phyloP scores from a whole-genome alignment of 2,329 filamentous ascomycete genomes.

The Epichloe coenophiala region DNA sequence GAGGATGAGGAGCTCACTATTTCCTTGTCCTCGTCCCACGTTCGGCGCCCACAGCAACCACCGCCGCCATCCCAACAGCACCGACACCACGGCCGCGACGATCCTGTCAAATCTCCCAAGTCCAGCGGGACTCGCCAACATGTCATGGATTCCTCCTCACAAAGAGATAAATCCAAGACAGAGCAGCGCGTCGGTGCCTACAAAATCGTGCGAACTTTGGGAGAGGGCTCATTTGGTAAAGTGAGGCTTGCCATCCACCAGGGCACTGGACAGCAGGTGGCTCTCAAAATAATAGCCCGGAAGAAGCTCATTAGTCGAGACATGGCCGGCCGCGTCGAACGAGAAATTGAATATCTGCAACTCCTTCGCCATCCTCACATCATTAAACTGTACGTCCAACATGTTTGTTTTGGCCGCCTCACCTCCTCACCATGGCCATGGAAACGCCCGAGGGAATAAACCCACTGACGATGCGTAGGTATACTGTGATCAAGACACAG shows the following conservation, averaged over 20 bases:
- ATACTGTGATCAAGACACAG: slow-evolving; percentile 90
- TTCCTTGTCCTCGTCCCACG: slow-evolving; percentile 52
- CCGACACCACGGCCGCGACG: slow-evolving; percentile 10
- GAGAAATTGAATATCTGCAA: slow-evolving; percentile 96
- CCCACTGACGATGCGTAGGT: slow-evolving; percentile 34
- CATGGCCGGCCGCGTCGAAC: slow-evolving; percentile 94
- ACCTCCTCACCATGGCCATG: neutral
- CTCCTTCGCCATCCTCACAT: slow-evolving; percentile 93
- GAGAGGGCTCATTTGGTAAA: slow-evolving; percentile 96
- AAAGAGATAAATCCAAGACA: slow-evolving; percentile 40
- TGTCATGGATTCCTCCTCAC: slow-evolving; percentile 21
- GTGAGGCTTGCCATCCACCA: slow-evolving; percentile 93
- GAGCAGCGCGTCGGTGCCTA: slow-evolving; percentile 88
- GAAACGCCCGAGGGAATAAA: neutral
- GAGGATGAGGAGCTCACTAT: slow-evolving; percentile 78
- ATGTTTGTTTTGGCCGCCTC: neutral
- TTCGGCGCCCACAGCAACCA: slow-evolving; percentile 37
- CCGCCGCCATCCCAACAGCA: slow-evolving; percentile 13
- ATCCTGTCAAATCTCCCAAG: slow-evolving; percentile 13
- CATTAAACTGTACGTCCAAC: slow-evolving; percentile 73
- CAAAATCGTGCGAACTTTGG: slow-evolving; percentile 76
- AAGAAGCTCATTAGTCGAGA: slow-evolving; percentile 94
- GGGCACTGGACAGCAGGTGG: slow-evolving; percentile 86
- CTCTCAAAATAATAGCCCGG: slow-evolving; percentile 92
- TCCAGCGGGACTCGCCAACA: slow-evolving; percentile 16